These are phyloP conservation scores for Malassezia sympodialis DNA, from an alignment of 1,284 basidiomycete species.

Conservation along the genomic window DNA sequence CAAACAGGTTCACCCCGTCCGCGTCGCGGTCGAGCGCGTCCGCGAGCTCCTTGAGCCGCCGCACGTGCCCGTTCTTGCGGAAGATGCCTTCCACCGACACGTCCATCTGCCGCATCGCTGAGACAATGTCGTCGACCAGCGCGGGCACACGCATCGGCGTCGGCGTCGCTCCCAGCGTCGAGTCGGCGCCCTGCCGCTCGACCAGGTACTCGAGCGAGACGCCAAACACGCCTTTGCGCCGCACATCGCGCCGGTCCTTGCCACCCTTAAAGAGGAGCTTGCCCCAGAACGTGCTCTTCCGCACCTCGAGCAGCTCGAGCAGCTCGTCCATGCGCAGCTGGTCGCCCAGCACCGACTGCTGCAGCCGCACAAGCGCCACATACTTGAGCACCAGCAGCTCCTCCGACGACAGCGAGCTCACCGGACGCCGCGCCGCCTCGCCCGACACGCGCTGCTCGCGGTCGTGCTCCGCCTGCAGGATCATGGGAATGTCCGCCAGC, in stretches of 20 bases:
- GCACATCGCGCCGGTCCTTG: conserved; percentile 60
- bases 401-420: conserved; percentile 70
- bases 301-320: conserved; percentile 78
- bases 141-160: conserved; percentile 79
- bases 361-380: conserved; percentile 69
- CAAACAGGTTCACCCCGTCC: conserved; percentile 67
- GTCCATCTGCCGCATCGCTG: conserved; percentile 98
- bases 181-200: conserved; percentile 90
- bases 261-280: conserved; percentile 74
- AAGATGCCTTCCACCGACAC: conserved; percentile 99
- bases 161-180: conserved; percentile 75
- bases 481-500: conserved; percentile 86
- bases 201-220: conserved; percentile 86
- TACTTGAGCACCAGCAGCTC: conserved; percentile 87
- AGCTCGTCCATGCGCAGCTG: conserved; percentile 71
- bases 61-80: conserved; percentile 94
- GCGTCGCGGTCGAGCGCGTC: conserved; percentile 90
- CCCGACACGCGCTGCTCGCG: conserved; percentile 56
- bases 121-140: conserved; percentile 94
- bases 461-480: conserved; percentile 82
- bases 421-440: conserved; percentile 47
- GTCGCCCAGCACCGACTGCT: conserved; percentile 65
- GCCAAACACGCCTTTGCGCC: conserved; percentile 64
- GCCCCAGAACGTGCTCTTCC: conserved; percentile 94
- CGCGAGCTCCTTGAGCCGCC: conserved; percentile 75